Evolutionary conservation across 441 rosid species (phyloP), one percentile per base, ranked within the genome.

Genomic region (Francoa sonchifolia): DNA sequence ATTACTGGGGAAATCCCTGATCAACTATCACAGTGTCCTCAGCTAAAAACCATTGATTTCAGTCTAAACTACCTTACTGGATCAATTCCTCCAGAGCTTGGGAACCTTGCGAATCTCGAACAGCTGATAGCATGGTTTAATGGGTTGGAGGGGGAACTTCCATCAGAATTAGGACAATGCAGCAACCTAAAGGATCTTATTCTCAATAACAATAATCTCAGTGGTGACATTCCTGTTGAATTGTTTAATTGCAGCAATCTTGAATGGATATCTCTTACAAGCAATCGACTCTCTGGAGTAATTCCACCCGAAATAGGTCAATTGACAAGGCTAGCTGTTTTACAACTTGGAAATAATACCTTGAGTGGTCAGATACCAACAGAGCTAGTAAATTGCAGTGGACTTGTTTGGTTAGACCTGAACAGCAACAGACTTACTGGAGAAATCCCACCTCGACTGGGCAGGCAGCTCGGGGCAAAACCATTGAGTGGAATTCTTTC

Each of bases 111-210:
- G 61, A 73, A 77, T 30, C 89, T 89, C 10, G 98, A 89, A 62
- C 92, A 89, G 50, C 65, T 85, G 34, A 84, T 84, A 30, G 92
- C 98, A 0, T 89, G 98, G 98, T 79, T 65, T 48, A 89, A 84
- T 69, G 72, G 72, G 12, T 36, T 89, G 65, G 72, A 84, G 48
- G 98, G 98, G 0, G 44, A 25, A 19, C 73, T 89, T 37, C 95
- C 95, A 5, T 62, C 66, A 33, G 92, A 81, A 55, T 46, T 84
- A 38, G 95, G 95, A 7, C 70, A 81, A 39, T 52, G 88, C 51
- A 77, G 52, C 52, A 75, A 66, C 28, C 63, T 89, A 18, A 89
- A 81, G 57, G 79, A 82, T 59, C 72, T 89, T 2, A 89, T 89
- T 19, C 81, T 89, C 36, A 89, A 84, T 55, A 81, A 89, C 48